Evolutionary conservation across 441 rosid species (phyloP).

Genomic region (Brassica balearica): DNA sequence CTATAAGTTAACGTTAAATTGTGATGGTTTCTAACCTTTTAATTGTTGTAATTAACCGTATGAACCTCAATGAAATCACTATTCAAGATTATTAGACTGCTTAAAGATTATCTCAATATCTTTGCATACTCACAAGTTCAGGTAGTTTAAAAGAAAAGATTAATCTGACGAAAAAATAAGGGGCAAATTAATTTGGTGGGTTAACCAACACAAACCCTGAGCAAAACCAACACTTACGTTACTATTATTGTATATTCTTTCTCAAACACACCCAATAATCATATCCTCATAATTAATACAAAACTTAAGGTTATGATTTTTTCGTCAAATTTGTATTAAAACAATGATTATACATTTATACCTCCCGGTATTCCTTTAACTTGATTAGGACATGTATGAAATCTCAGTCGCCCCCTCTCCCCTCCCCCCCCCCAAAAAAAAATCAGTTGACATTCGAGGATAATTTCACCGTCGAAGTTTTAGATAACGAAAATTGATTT

Average conservation of each 20-base stretch:
- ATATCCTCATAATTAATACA: constrained; percentile 3
- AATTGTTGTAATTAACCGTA: neutral
- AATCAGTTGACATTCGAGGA: too few species aligned
- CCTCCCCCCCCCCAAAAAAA: too few species aligned
- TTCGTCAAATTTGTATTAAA: neutral
- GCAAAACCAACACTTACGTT: constrained; percentile 30
- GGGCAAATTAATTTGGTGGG: constrained; percentile 26
- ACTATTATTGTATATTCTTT: constrained; percentile 11
- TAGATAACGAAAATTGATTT: too few species aligned
- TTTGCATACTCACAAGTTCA: neutral
- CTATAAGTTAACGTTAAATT: neutral
- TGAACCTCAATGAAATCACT: constrained; percentile 2
- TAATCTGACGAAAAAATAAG: constrained; percentile 3
- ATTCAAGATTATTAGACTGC: neutral
- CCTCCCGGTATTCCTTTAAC: neutral
- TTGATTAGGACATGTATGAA: neutral
- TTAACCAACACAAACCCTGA: constrained; percentile 20
- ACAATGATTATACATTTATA: neutral
- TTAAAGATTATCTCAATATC: neutral
- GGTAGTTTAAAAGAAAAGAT: neutral
- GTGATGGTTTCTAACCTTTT: constrained; percentile 6
- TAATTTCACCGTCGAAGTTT: too few species aligned
- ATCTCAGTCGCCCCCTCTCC: neutral
- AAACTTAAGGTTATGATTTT: constrained; percentile 5
- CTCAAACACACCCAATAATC: constrained; percentile 21